Evolutionary conservation across 495 filamentous ascomycete genomes (phyloP).

Genomic region (Chaetomium fimeti): DNA sequence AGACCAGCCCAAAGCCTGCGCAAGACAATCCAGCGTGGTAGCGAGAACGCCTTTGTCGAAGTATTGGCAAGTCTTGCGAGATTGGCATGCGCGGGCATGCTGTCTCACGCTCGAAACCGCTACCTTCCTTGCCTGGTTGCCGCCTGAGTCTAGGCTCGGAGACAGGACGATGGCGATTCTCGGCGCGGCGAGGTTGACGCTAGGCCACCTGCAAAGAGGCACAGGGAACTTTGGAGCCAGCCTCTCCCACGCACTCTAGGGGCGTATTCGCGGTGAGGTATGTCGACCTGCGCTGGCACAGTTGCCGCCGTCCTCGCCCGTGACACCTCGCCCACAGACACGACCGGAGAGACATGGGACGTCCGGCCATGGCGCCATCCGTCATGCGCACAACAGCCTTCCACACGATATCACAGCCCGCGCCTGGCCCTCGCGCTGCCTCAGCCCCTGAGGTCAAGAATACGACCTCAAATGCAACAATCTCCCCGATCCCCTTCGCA

Average conservation of each 20-base stretch:
- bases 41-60: not conserved
- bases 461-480: slow-evolving; percentile 15
- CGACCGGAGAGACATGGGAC: not conserved
- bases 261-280: not conserved
- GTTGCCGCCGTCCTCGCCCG: not conserved
- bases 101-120: not conserved
- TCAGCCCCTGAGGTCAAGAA: not conserved
- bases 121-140: slow-evolving; percentile 1
- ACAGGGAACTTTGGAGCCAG: not conserved
- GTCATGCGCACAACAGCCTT: not conserved
- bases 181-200: not conserved
- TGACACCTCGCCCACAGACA: not conserved
- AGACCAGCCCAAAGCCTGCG: not conserved
- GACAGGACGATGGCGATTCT: not conserved
- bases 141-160: not conserved
- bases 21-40: not conserved
- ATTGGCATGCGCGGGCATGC: not conserved
- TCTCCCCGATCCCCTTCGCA: slow-evolving; percentile 5
- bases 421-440: not conserved
- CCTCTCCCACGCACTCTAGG: not conserved
- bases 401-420: slow-evolving; percentile 14
- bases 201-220: not conserved
- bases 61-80: not conserved
- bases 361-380: slow-evolving; percentile 10
- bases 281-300: not conserved